Evolutionary conservation across 495 filamentous ascomycete genomes (phyloP).

Genomic region (Friedmanniomyces simplex): DNA sequence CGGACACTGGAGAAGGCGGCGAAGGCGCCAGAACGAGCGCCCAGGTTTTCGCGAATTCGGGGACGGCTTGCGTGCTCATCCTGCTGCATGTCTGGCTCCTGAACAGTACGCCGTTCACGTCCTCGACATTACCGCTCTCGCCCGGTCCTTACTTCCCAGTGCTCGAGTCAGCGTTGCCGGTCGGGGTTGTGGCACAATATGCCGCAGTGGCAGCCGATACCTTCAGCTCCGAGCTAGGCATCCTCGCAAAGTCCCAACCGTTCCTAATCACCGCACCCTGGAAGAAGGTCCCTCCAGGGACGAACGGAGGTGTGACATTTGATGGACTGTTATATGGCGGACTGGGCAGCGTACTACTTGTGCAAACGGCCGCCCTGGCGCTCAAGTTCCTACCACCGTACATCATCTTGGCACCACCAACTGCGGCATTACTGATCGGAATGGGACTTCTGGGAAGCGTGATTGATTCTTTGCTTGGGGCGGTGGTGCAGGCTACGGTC

Average conservation of each 20-base stretch:
- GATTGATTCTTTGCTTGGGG: constrained; percentile 78
- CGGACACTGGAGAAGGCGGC: constrained; percentile 53
- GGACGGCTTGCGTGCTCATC: constrained; percentile 62
- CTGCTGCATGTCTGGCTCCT: constrained; percentile 61
- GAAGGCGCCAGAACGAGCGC: constrained; percentile 74
- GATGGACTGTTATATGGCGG: constrained; percentile 63
- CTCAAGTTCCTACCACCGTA: constrained; percentile 49
- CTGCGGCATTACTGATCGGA: constrained; percentile 48
- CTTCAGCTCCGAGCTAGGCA: constrained; percentile 90
- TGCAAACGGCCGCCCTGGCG: constrained; percentile 45
- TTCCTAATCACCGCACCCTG: constrained; percentile 77
- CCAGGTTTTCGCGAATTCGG: constrained; percentile 85
- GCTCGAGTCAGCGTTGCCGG: constrained; percentile 31
- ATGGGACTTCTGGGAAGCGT: constrained; percentile 72
- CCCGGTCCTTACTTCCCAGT: constrained; percentile 6
- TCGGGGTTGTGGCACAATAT: constrained; percentile 50
- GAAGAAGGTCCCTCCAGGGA: constrained; percentile 72
- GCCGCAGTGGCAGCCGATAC: constrained; percentile 87
- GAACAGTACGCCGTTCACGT: constrained; percentile 14
- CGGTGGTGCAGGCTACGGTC: constrained; percentile 75
- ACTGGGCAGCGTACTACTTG: constrained; percentile 63
- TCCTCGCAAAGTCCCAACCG: constrained; percentile 64
- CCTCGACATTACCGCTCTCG: background rate
- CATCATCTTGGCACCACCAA: constrained; percentile 44
- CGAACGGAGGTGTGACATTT: constrained; percentile 81